These are phyloP conservation scores for Plasmodium gaboni DNA, from an alignment of 169 alveolate genomes.

Conservation along the genomic window DNA sequence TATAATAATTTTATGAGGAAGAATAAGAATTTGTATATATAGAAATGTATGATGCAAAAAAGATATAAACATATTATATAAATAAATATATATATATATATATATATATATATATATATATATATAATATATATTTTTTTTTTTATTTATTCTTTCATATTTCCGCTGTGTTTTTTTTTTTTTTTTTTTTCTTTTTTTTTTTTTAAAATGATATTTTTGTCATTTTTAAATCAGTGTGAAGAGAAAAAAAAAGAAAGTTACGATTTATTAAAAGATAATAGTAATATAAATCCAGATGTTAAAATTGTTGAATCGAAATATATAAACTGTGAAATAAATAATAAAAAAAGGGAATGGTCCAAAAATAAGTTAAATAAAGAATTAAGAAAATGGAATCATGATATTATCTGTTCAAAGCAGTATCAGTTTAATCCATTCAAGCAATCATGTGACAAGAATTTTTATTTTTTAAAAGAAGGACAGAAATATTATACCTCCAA, in stretches of 20 bases:
- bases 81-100: no score
- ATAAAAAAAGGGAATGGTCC: conserved; percentile 53
- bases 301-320: conserved; percentile 33
- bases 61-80: no score
- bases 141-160: no score
- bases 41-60: no score
- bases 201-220: no score
- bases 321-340: conserved; percentile 49
- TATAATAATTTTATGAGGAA: no score
- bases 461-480: conserved; percentile 55
- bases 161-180: no score
- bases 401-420: conserved; percentile 21
- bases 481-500: conserved; percentile 53
- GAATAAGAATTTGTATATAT: no score
- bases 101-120: no score
- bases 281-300: neutral
- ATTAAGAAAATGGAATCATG: conserved; percentile 22
- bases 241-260: neutral
- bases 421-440: conserved; percentile 34
- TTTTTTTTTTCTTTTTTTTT: no score
- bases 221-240: neutral
- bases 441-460: conserved; percentile 16
- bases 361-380: conserved; percentile 29
- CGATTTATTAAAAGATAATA: neutral
- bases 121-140: no score